Evolutionary conservation across 495 filamentous ascomycete species (phyloP), one percentile per base, ranked within the genome.

Genomic region (Penicilliopsis zonata): DNA sequence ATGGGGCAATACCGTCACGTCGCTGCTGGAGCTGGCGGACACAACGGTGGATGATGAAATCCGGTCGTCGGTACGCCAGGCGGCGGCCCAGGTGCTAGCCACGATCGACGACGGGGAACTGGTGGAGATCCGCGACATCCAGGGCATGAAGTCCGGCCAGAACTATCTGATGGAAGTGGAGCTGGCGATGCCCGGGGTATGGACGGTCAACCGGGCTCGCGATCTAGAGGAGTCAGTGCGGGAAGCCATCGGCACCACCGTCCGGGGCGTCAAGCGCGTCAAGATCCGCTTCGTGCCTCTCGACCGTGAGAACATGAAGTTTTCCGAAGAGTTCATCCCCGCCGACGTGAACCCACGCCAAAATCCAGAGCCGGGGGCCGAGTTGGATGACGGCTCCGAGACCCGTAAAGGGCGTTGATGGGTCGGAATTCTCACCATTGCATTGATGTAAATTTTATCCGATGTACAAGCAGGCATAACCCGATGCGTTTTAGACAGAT

Each of bases 91-190:
- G 42, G 70, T 68, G 0, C 53, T 92, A 4, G 63, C 46, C 1
- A 59, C 59, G 4, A 41, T 70, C 13, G 32, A 49, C 3, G 47
- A 46, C 10, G 48, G 52, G 13, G 40, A 45, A 18, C 39, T 52
- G 4, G 66, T 86, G 10, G 69, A 80, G 41, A 44, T 84, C 16
- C 65, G 75, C 9, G 78, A 82, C 18, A 71, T 96, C 3, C 78
- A 82, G 26, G 90, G 90, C 33, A 67, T 94, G 47, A 98, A 98
- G 52, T 81, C 80, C 2, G 90, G 90, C 17, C 90, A 94, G 57
- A 98, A 94, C 53, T 94, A 90, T 38, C 62, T 94, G 3, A 74
- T 94, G 46, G 87, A 95, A 42, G 40, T 96, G 17, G 83, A 90
- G 46, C 52, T 95, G 25, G 82, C 74, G 14, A 80, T 88, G 19